phyloP scores from a whole-genome alignment of 768 basidiomycete genomes.

The Lentinula boryana region DNA sequence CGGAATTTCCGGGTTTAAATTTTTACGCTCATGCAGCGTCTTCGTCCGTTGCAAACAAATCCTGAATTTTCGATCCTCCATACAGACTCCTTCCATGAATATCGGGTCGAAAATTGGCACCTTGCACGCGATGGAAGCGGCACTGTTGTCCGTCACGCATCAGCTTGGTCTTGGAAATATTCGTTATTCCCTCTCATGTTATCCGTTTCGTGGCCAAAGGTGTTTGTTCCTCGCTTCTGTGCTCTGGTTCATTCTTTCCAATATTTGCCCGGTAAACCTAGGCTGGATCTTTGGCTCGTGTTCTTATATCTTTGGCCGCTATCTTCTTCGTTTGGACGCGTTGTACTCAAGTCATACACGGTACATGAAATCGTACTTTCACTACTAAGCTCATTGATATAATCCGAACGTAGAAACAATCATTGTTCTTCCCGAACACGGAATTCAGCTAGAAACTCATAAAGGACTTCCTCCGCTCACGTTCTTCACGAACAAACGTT shows the following conservation, averaged over 20 bases:
- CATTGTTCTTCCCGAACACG: slow-evolving; percentile 57
- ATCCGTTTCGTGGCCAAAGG: slow-evolving; percentile 27
- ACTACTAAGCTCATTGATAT: neutral
- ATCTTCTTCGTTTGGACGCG: slow-evolving; percentile 25
- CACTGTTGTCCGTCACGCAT: slow-evolving; percentile 22
- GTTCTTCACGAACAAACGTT: slow-evolving; percentile 36
- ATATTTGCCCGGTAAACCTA: neutral
- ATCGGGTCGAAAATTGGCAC: slow-evolving; percentile 51
- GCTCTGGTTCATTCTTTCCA: neutral
- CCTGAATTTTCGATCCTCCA: slow-evolving; percentile 50
- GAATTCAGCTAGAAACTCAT: slow-evolving; percentile 71
- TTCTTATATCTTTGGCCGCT: slow-evolving; percentile 13
- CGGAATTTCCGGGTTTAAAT: neutral
- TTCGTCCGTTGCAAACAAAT: slow-evolving; percentile 27
- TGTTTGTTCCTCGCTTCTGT: slow-evolving; percentile 9
- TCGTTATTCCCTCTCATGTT: slow-evolving; percentile 23
- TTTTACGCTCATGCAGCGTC: neutral
- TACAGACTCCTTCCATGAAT: slow-evolving; percentile 48
- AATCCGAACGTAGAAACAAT: slow-evolving; percentile 51
- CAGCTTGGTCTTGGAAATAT: slow-evolving; percentile 30
- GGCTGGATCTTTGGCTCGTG: slow-evolving; percentile 8
- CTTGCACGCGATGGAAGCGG: slow-evolving; percentile 35
- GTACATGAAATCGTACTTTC: slow-evolving; percentile 20
- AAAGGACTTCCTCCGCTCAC: slow-evolving; percentile 43
- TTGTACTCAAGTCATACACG: slow-evolving; percentile 41